phyloP scores from a whole-genome alignment of 768 basidiomycete genomes.

The Lepiota venenata region DNA sequence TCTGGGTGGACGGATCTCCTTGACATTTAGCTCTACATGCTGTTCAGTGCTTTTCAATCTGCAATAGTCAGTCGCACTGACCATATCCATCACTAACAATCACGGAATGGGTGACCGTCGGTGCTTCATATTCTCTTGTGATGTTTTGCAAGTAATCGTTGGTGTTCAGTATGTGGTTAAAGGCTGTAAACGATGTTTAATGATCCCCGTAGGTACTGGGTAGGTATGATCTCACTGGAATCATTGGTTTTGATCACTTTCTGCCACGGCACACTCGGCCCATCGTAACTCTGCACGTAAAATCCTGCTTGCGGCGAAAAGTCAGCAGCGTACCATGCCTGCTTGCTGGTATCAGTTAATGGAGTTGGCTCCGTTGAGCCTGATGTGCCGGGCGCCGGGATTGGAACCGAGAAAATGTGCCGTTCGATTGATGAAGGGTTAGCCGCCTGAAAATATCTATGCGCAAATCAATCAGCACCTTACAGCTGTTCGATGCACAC shows the following conservation, averaged over 20 bases:
- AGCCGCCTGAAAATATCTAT: constrained; percentile 86
- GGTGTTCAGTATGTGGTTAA: constrained; percentile 63
- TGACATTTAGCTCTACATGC: constrained; percentile 77
- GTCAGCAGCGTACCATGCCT: constrained; percentile 57
- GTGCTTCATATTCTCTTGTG: constrained; percentile 64
- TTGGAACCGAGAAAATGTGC: constrained; percentile 74
- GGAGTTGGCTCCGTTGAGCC: constrained; percentile 37
- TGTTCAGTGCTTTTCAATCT: neutral
- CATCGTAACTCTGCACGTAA: constrained; percentile 76
- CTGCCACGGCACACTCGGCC: constrained; percentile 88
- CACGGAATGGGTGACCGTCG: constrained; percentile 67
- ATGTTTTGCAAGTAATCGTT: constrained; percentile 67
- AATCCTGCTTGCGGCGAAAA: constrained; percentile 89
- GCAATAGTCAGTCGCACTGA: constrained; percentile 28
- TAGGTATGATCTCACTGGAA: constrained; percentile 26
- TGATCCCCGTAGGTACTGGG: neutral
- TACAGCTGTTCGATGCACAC: neutral
- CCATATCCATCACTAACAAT: constrained; percentile 82
- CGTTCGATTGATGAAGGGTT: constrained; percentile 79
- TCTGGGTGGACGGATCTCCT: constrained; percentile 86
- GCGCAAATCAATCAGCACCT: constrained; percentile 16
- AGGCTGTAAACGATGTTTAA: constrained; percentile 35
- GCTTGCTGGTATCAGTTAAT: constrained; percentile 49
- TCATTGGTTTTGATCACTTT: constrained; percentile 58
- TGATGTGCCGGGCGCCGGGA: constrained; percentile 50